These are phyloP conservation scores for Candolleomyces eurysporus DNA, from an alignment of 768 basidiomycete species.

Conservation along the genomic window DNA sequence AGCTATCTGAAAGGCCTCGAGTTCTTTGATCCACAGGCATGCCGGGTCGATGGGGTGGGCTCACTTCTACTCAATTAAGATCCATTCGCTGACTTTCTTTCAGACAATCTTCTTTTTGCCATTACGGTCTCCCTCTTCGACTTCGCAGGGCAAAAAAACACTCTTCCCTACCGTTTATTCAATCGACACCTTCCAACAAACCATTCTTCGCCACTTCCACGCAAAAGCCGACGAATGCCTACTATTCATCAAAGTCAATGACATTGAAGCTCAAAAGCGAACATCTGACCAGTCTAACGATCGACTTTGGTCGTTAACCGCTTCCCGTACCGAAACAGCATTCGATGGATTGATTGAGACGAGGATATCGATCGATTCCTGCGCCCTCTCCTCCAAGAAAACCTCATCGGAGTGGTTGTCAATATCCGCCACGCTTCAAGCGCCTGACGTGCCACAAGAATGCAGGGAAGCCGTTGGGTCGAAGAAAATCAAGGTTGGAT, in stretches of 20 bases:
- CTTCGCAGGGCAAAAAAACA: not conserved
- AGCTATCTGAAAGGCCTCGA: not conserved
- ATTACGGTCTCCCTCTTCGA: constrained; percentile 29
- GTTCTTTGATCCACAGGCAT: not conserved
- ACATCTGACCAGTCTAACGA: constrained; percentile 4
- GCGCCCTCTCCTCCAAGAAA: not conserved
- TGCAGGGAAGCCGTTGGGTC: not conserved
- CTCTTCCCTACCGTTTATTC: not conserved
- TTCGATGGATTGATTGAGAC: not conserved
- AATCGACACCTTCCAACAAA: not conserved
- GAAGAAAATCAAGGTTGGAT: constrained; percentile 18
- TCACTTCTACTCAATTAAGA: not conserved
- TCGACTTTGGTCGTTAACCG: constrained; percentile 21
- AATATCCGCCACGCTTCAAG: constrained; percentile 11
- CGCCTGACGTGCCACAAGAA: constrained; percentile 6
- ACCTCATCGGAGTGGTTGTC: not conserved
- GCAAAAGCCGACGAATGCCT: constrained; percentile 26
- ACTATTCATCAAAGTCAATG: constrained; percentile 36
- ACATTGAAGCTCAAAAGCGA: constrained; percentile 26
- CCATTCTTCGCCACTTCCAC: constrained; percentile 30
- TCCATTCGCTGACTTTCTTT: constrained; percentile 12
- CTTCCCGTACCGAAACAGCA: constrained; percentile 12
- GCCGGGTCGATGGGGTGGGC: constrained; percentile 40
- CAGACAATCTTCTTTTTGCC: constrained; percentile 41
- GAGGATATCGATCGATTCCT: not conserved